These are phyloP conservation scores for Dendryphion nanum DNA, from an alignment of 2,329 filamentous ascomycete species.

Conservation along the genomic window DNA sequence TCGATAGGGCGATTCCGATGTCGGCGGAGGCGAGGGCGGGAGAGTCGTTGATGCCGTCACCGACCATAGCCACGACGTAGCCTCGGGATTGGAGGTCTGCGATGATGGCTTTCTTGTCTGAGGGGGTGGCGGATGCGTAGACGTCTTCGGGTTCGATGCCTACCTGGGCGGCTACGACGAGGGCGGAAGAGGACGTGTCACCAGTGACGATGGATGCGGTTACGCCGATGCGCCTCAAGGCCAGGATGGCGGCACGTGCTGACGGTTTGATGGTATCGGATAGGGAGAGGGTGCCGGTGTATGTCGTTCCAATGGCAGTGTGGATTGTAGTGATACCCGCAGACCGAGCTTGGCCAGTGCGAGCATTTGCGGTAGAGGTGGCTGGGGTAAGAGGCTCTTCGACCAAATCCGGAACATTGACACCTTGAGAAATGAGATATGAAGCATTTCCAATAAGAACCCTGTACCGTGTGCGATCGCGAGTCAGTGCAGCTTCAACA, in stretches of 20 bases:
- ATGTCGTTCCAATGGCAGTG: constrained; percentile 78
- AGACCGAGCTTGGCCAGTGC: constrained; percentile 38
- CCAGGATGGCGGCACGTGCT: constrained; percentile 75
- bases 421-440: constrained; percentile 70
- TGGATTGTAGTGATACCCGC: constrained; percentile 88
- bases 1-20: constrained; percentile 88
- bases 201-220: constrained; percentile 90
- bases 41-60: constrained; percentile 64
- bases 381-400: constrained; percentile 50
- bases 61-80: constrained; percentile 89
- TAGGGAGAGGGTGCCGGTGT: constrained; percentile 79
- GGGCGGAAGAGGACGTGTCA: constrained; percentile 80
- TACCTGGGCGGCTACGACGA: constrained; percentile 78
- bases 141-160: constrained; percentile 76
- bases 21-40: constrained; percentile 90
- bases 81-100: constrained; percentile 70
- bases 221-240: constrained; percentile 81
- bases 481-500: constrained; percentile 71
- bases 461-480: constrained; percentile 69
- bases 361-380: constrained; percentile 19
- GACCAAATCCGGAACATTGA: constrained; percentile 60
- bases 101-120: constrained; percentile 87
- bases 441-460: constrained; percentile 81
- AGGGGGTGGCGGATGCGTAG: constrained; percentile 82
- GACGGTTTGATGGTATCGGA: constrained; percentile 90